A percentile compares a stretch with the other conserved stretches of the same genome.
phyloP scores from a whole-genome alignment of 2,329 filamentous ascomycete genomes.

The Nemania sp. region DNA sequence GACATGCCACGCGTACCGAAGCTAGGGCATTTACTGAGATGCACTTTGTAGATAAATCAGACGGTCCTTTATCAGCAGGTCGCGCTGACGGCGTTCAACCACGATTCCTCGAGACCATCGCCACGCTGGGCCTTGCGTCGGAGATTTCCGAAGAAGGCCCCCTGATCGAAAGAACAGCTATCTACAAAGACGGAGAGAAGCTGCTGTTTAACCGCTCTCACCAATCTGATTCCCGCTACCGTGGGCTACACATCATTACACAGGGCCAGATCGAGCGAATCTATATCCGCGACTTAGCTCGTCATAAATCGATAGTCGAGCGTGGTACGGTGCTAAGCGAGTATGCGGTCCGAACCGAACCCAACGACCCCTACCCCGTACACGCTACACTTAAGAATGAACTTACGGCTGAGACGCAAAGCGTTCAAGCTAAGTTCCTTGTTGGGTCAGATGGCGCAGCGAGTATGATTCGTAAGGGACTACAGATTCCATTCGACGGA shows the following conservation, averaged over 20 bases:
- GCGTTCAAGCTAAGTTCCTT: conserved; percentile 49
- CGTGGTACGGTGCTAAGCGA: conserved; percentile 43
- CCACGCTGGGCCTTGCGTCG: conserved; percentile 33
- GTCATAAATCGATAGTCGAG: conserved; percentile 51
- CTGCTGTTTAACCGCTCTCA: conserved; percentile 46
- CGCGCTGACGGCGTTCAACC: conserved; percentile 41
- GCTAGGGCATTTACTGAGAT: conserved; percentile 1
- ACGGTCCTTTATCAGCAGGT: conserved; percentile 43
- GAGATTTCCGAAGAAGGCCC: conserved; percentile 53
- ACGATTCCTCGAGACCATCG: conserved; percentile 37
- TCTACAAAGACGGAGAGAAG: conserved; percentile 50
- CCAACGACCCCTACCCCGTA: conserved; percentile 37
- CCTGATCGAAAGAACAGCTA: conserved; percentile 48
- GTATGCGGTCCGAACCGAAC: conserved; percentile 32
- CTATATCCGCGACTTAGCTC: conserved; percentile 52
- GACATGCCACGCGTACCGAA: background rate
- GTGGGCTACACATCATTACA: conserved; percentile 53
- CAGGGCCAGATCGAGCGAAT: conserved; percentile 54
- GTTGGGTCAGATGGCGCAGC: conserved; percentile 51
- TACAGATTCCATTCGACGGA: conserved; percentile 51
- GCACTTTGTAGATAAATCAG: conserved; percentile 46
- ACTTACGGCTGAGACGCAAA: conserved; percentile 43
- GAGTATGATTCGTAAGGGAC: conserved; percentile 49
- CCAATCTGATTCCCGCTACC: conserved; percentile 53
- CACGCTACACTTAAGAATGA: conserved; percentile 40